Percentiles rank a stretch among this genome's conserved stretches.
Conservation (phyloP, 257 asterid species). For the Nicotiana tabacum region DNA sequence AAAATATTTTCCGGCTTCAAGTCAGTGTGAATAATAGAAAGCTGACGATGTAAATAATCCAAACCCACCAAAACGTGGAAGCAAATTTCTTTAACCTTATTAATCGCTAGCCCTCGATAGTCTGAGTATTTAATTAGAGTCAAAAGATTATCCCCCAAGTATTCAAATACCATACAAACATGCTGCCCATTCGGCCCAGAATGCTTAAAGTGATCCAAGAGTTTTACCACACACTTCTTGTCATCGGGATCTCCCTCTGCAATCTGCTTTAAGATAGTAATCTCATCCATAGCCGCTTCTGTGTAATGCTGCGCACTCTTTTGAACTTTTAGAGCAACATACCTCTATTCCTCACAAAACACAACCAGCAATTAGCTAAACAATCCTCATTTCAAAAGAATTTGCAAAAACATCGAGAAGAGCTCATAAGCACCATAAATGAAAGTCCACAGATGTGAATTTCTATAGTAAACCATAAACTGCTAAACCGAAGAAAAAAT, state of each 20-base stretch:
- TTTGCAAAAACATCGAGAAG: background rate
- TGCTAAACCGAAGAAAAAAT: background rate
- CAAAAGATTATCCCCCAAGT: constrained; percentile 87
- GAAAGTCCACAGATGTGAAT: background rate
- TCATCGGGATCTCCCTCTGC: constrained; percentile 93
- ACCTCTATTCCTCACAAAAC: constrained; percentile 22
- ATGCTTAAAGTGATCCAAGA: constrained; percentile 94
- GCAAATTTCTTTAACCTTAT: constrained; percentile 87
- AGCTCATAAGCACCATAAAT: background rate
- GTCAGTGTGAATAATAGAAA: constrained; percentile 96
- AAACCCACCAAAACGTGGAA: constrained; percentile 74
- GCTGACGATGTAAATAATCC: constrained; percentile 88
- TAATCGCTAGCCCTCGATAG: constrained; percentile 71
- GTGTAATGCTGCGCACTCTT: constrained; percentile 95
- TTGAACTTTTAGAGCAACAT: constrained; percentile 88
- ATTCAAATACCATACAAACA: constrained; percentile 95
- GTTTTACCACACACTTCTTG: constrained; percentile 84
- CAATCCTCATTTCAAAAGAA: background rate
- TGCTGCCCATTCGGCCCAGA: constrained; percentile 97
- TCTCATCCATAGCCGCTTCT: constrained; percentile 97
- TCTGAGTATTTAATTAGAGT: constrained; percentile 82
- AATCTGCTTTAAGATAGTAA: constrained; percentile 76
- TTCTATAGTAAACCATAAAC: background rate
- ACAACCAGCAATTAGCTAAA: background rate
- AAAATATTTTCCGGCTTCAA: constrained; percentile 93